Evolutionary conservation across 2,329 filamentous ascomycete species (phyloP).

Genomic region (Exophiala sp.): DNA sequence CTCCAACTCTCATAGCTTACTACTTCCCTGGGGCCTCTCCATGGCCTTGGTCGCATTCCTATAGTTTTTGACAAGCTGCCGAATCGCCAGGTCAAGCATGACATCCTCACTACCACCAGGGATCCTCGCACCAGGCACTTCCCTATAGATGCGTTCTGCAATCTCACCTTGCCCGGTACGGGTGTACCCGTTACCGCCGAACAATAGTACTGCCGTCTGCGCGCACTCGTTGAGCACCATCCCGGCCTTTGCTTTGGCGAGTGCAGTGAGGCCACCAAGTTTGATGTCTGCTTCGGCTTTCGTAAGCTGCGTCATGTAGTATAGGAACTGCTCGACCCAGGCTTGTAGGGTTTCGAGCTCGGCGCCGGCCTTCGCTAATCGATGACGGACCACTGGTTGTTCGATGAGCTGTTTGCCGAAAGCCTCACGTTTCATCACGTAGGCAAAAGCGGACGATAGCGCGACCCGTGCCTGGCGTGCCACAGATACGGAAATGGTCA

Average conservation of each 20-base stretch:
- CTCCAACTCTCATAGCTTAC: slow-evolving; percentile 19
- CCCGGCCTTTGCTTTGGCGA: slow-evolving; percentile 68
- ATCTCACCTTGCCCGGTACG: slow-evolving; percentile 66
- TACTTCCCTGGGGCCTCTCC: slow-evolving; percentile 21
- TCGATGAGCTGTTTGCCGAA: slow-evolving; percentile 68
- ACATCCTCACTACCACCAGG: slow-evolving; percentile 71
- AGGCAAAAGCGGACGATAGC: slow-evolving; percentile 57
- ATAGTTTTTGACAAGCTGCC: slow-evolving; percentile 69
- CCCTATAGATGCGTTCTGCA: slow-evolving; percentile 61
- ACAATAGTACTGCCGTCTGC: slow-evolving; percentile 65
- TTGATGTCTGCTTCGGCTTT: slow-evolving; percentile 42
- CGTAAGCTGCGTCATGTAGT: slow-evolving; percentile 54
- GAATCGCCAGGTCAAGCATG: slow-evolving; percentile 63
- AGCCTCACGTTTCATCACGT: slow-evolving; percentile 62
- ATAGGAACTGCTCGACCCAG: slow-evolving; percentile 50
- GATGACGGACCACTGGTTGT: slow-evolving; percentile 68
- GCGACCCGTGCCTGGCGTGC: slow-evolving; percentile 62
- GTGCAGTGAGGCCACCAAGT: slow-evolving; percentile 66
- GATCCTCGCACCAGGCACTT: slow-evolving; percentile 60
- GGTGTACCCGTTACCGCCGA: slow-evolving; percentile 71
- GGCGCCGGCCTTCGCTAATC: slow-evolving; percentile 66
- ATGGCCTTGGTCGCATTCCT: slow-evolving; percentile 21
- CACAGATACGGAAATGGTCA: slow-evolving; percentile 62
- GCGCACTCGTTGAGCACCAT: slow-evolving; percentile 71
- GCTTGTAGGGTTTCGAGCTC: slow-evolving; percentile 66